Evolutionary conservation across 2,329 filamentous ascomycete species (phyloP).

Genomic region (Anisogramma anomala): DNA sequence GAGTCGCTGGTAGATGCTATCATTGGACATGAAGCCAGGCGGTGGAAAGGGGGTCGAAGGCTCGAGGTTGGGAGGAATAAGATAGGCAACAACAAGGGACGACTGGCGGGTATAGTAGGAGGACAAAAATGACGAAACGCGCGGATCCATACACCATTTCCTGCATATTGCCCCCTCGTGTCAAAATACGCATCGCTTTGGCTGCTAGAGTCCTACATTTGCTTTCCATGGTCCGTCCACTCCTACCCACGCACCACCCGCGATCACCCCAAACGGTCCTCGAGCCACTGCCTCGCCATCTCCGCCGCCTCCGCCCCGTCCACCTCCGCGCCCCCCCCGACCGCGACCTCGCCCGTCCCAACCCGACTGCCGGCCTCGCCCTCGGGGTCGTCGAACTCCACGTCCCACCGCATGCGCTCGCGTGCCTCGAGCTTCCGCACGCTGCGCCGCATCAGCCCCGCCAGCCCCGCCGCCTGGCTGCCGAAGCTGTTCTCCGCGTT

Average conservation of each 20-base stretch:
- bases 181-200: too few relatives aligned
- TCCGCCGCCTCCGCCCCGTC: slow-evolving; percentile 3
- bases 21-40: too few relatives aligned
- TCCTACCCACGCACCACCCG: neutral
- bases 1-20: too few relatives aligned
- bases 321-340: slow-evolving; percentile 7
- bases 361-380: slow-evolving; percentile 29
- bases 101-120: too few relatives aligned
- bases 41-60: too few relatives aligned
- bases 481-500: slow-evolving; percentile 31
- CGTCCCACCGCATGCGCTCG: slow-evolving; percentile 31
- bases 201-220: too few relatives aligned
- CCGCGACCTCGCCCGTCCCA: slow-evolving; percentile 26
- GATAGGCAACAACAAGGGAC: too few relatives aligned
- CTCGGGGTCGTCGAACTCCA: slow-evolving; percentile 24
- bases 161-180: too few relatives aligned
- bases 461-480: slow-evolving; percentile 36
- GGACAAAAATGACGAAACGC: too few relatives aligned
- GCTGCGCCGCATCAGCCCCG: slow-evolving; percentile 36
- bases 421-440: slow-evolving; percentile 34
- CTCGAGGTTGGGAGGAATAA: too few relatives aligned
- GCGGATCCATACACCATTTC: too few relatives aligned
- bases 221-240: too few relatives aligned
- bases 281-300: slow-evolving; percentile 9
- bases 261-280: slow-evolving; percentile 3